A percentile compares a stretch with the other conserved stretches of the same genome.
These are phyloP conservation scores for Colletotrichum trifolii DNA, from an alignment of 2,329 filamentous ascomycete species.

Conservation along the genomic window DNA sequence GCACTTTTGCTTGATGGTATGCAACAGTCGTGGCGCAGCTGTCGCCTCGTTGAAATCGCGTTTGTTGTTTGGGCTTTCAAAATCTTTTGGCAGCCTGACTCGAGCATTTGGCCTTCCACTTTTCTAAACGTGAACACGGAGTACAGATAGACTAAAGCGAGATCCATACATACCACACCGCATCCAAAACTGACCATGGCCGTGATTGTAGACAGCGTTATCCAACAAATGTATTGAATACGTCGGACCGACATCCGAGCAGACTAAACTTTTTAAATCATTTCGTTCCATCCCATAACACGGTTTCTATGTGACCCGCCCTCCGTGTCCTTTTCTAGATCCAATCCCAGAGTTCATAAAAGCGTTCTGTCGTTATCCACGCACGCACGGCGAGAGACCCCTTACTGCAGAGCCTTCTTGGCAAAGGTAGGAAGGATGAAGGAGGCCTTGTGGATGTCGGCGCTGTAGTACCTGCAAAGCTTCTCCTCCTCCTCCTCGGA, in stretches of 20 bases:
- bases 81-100: too few relatives aligned
- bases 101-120: too few relatives aligned
- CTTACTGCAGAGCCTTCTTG: slow-evolving; percentile 75
- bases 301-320: background rate
- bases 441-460: slow-evolving; percentile 93
- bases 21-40: too few relatives aligned
- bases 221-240: slow-evolving; percentile 30
- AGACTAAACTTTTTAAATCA: slow-evolving; percentile 20
- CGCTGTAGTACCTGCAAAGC: slow-evolving; percentile 96
- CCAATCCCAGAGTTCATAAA: slow-evolving; percentile 8
- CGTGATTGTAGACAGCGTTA: background rate
- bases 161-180: too few relatives aligned
- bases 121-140: too few relatives aligned
- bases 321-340: background rate
- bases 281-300: slow-evolving; percentile 1
- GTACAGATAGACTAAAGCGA: too few relatives aligned
- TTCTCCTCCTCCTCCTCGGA: slow-evolving; percentile 88
- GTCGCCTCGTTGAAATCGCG: too few relatives aligned
- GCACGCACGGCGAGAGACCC: background rate
- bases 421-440: slow-evolving; percentile 96
- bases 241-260: slow-evolving; percentile 18
- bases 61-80: too few relatives aligned
- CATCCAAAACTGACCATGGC: background rate
- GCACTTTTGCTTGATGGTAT: too few relatives aligned
- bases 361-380: background rate